Evolutionary conservation across 2,329 filamentous ascomycete species (phyloP).

Genomic region (Hymenoscyphus albidus): DNA sequence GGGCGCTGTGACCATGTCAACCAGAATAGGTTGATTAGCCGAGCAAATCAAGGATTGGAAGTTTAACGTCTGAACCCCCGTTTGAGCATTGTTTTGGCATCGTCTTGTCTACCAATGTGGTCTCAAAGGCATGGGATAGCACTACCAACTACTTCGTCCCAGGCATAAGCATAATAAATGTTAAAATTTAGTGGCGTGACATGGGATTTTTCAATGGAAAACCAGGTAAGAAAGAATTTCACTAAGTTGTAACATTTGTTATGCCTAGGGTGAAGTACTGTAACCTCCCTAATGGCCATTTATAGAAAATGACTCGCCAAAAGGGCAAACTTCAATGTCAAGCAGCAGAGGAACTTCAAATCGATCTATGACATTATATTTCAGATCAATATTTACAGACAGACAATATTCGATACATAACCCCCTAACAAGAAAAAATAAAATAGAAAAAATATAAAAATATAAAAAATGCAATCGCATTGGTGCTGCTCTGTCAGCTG

Average conservation of each 20-base stretch:
- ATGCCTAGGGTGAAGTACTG: background rate
- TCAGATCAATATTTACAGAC: conserved; percentile 21
- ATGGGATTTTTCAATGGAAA: background rate
- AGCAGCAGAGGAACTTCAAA: background rate
- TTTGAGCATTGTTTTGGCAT: conserved; percentile 4
- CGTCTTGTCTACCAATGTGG: background rate
- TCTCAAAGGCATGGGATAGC: background rate
- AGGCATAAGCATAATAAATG: too few relatives aligned
- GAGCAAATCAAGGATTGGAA: background rate
- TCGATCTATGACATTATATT: conserved; percentile 19
- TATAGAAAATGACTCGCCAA: background rate
- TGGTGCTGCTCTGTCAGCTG: conserved; percentile 8
- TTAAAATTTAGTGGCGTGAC: too few relatives aligned
- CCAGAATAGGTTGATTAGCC: background rate
- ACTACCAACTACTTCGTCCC: too few relatives aligned
- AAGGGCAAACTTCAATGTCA: background rate
- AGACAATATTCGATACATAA: conserved; percentile 19
- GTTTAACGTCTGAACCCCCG: background rate
- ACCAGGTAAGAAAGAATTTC: background rate
- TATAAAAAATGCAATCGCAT: conserved; percentile 13
- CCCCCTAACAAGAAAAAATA: conserved; percentile 1
- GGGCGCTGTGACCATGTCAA: background rate
- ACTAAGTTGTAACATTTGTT: background rate
- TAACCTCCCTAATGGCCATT: too few relatives aligned
- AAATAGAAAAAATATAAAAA: background rate